phyloP scores from a whole-genome alignment of 1,284 basidiomycete genomes.

The Ustilago cynodontis region DNA sequence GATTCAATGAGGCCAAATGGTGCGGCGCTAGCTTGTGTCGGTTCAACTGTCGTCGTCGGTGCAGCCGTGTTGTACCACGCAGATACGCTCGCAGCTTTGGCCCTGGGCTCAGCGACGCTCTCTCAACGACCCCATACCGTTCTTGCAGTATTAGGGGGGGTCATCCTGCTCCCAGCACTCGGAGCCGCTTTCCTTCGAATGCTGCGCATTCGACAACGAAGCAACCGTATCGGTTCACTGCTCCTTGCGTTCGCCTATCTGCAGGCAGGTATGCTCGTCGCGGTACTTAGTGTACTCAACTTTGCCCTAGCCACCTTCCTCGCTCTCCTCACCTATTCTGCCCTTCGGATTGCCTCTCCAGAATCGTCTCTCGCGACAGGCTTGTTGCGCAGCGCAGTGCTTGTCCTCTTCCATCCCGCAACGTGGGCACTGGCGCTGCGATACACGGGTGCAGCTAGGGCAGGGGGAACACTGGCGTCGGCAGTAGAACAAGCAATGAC shows the following conservation, averaged over 20 bases:
- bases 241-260: slow-evolving; percentile 59
- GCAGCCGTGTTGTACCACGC: slow-evolving; percentile 1
- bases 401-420: slow-evolving; percentile 21
- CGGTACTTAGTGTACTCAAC: slow-evolving; percentile 60
- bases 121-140: background rate
- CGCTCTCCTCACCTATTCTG: slow-evolving; percentile 19
- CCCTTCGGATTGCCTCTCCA: slow-evolving; percentile 18
- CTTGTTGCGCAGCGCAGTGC: background rate
- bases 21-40: slow-evolving; percentile 23
- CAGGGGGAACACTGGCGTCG: background rate
- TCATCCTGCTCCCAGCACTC: slow-evolving; percentile 2
- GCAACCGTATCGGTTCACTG: slow-evolving; percentile 39
- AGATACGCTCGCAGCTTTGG: slow-evolving; percentile 1
- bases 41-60: slow-evolving; percentile 6
- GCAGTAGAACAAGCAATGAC: slow-evolving; percentile 1
- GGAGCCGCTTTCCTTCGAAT: slow-evolving; percentile 8
- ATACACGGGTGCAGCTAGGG: background rate
- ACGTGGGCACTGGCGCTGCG: slow-evolving; percentile 11
- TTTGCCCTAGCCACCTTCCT: slow-evolving; percentile 54
- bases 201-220: slow-evolving; percentile 2
- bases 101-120: background rate
- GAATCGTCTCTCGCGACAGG: background rate
- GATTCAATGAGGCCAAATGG: slow-evolving; percentile 32
- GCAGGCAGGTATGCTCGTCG: slow-evolving; percentile 58
- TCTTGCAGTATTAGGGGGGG: background rate